phyloP scores from a whole-genome alignment of 2,329 filamentous ascomycete genomes.

The Arthrobotrys musiformis region DNA sequence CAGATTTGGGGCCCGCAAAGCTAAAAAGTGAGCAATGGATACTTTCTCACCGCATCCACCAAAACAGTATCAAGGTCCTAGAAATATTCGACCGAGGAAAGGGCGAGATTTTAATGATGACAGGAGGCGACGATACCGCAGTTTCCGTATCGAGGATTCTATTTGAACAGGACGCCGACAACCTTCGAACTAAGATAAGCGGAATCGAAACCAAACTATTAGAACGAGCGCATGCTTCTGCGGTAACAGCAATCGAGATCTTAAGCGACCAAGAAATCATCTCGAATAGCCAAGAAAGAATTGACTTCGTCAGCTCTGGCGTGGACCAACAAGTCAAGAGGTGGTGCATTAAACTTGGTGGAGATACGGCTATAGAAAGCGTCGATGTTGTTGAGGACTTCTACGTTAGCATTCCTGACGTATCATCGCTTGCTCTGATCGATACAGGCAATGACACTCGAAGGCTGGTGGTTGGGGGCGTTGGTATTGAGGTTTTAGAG shows the following conservation, averaged over 20 bases:
- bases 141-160: slow-evolving; percentile 64
- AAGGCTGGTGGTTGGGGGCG: slow-evolving; percentile 37
- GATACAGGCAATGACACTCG: not conserved
- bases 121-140: slow-evolving; percentile 89
- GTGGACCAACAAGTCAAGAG: slow-evolving; percentile 52
- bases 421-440: slow-evolving; percentile 25
- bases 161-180: not conserved
- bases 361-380: not conserved
- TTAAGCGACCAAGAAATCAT: not conserved
- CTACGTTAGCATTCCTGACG: slow-evolving; percentile 48
- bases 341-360: slow-evolving; percentile 27
- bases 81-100: slow-evolving; percentile 62
- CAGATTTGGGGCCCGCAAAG: not conserved
- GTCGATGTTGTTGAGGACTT: slow-evolving; percentile 24
- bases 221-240: slow-evolving; percentile 43
- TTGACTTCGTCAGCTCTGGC: slow-evolving; percentile 40
- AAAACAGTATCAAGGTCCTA: slow-evolving; percentile 80
- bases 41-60: slow-evolving; percentile 69
- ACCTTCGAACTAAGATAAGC: not conserved
- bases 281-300: not conserved
- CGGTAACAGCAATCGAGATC: slow-evolving; percentile 31
- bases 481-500: slow-evolving; percentile 45
- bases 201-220: slow-evolving; percentile 11
- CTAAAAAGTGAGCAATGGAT: slow-evolving; percentile 27
- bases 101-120: slow-evolving; percentile 68